Percentiles rank a stretch among this genome's conserved stretches.
phyloP scores from a whole-genome alignment of 768 basidiomycete species.

The Boletus rubescentipes region DNA sequence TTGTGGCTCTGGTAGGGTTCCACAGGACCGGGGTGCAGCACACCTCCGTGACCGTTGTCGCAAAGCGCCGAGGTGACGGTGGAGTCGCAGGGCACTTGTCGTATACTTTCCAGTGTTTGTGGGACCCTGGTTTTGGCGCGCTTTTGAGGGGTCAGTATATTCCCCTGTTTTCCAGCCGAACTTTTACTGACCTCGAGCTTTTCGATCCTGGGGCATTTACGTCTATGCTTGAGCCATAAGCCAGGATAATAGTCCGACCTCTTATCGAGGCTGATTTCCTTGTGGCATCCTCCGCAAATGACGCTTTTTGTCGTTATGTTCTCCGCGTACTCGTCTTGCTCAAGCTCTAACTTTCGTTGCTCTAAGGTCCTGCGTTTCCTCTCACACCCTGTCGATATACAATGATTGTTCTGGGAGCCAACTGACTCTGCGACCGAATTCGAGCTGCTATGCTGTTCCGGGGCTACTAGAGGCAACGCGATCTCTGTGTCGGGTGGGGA shows the following conservation, averaged over 20 bases:
- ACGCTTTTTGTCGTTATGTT: conserved; percentile 29
- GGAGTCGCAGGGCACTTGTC: conserved; percentile 1
- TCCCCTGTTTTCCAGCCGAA: background rate
- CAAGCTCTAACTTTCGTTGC: conserved; percentile 27
- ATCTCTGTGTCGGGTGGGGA: conserved; percentile 12
- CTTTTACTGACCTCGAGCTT: conserved; percentile 26
- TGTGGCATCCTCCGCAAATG: conserved; percentile 29
- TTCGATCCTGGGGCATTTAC: conserved; percentile 27
- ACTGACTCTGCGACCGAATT: background rate
- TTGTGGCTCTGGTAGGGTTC: background rate
- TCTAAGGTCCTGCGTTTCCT: conserved; percentile 30
- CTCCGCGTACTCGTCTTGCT: conserved; percentile 29
- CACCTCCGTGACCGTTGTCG: background rate
- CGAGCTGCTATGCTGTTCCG: conserved; percentile 1
- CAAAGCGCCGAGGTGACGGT: background rate
- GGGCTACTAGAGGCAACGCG: conserved; percentile 3
- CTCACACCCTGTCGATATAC: conserved; percentile 21
- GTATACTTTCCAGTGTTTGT: background rate
- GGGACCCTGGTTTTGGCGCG: conserved; percentile 5
- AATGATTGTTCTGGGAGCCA: background rate
- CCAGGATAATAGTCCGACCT: conserved; percentile 36
- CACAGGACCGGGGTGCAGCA: background rate
- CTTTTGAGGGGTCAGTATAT: conserved; percentile 21
- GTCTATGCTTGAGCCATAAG: conserved; percentile 33
- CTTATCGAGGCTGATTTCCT: conserved; percentile 35